Conservation (phyloP, 768 basidiomycete genomes). For the Amanita pseudoporphyria region DNA sequence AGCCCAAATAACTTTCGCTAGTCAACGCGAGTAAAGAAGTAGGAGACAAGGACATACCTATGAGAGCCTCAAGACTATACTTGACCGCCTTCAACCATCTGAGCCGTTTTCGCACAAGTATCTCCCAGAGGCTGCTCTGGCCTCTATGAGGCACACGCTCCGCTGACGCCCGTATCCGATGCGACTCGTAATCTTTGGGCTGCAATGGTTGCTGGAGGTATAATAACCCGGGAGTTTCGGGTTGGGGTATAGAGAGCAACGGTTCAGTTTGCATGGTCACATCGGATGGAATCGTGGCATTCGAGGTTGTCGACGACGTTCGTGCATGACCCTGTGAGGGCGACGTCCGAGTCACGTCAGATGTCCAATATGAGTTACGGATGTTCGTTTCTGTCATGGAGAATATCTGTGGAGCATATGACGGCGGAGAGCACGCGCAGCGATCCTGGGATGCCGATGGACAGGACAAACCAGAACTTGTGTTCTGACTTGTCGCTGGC, state of each 20-base stretch:
- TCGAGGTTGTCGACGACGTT: constrained; percentile 15
- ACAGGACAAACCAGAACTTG: neutral
- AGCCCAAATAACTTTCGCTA: constrained; percentile 44
- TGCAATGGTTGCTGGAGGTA: constrained; percentile 21
- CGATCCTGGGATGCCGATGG: neutral
- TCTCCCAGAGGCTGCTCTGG: constrained; percentile 16
- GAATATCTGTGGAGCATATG: neutral
- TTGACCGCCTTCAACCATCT: constrained; percentile 16
- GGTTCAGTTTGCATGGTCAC: constrained; percentile 25
- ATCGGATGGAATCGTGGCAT: constrained; percentile 17
- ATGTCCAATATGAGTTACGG: neutral
- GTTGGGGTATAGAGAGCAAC: constrained; percentile 19
- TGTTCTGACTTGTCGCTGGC: too few relatives aligned
- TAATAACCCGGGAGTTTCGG: constrained; percentile 20
- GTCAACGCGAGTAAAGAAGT: neutral
- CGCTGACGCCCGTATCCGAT: neutral
- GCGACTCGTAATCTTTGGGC: neutral
- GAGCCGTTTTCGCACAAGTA: constrained; percentile 14
- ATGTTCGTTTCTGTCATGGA: neutral
- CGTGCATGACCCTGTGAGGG: neutral
- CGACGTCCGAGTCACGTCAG: neutral
- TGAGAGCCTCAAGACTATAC: constrained; percentile 17
- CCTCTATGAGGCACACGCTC: constrained; percentile 14
- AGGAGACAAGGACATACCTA: constrained; percentile 18
- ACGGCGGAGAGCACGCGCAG: too few relatives aligned